These are phyloP conservation scores for Chrysanthemum lavandulifolium DNA, from an alignment of 129 eudicot genomes.

Conservation along the genomic window DNA sequence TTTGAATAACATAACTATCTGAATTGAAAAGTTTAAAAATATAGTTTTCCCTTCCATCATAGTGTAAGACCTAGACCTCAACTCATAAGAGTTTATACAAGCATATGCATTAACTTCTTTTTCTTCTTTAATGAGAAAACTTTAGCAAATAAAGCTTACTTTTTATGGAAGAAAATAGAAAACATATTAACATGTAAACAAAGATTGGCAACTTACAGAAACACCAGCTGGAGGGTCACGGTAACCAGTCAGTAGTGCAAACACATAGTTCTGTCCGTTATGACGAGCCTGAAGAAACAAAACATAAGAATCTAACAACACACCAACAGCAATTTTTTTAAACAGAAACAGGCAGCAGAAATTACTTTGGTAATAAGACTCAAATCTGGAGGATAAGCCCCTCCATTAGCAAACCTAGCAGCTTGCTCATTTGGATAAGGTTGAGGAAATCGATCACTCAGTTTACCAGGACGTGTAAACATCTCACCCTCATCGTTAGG, in stretches of 20 bases:
- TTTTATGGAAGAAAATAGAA: background rate
- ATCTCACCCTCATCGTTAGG: constrained; percentile 97
- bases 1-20: background rate
- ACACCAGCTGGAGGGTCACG: constrained; percentile 98
- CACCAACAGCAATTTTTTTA: background rate
- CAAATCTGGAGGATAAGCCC: constrained; percentile 93
- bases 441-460: constrained; percentile 84
- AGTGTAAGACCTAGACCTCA: background rate
- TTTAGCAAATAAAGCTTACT: background rate
- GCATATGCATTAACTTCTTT: background rate
- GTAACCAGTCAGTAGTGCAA: constrained; percentile 89
- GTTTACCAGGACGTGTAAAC: constrained; percentile 90
- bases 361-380: constrained; percentile 88
- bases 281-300: constrained; percentile 69
- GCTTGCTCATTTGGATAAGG: constrained; percentile 89
- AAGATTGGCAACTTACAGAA: constrained; percentile 43
- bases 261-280: constrained; percentile 89
- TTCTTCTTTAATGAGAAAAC: background rate
- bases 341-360: background rate
- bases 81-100: constrained; percentile 17
- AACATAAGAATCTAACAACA: constrained; percentile 9
- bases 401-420: constrained; percentile 95
- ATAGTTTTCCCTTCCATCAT: background rate
- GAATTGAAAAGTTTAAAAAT: background rate
- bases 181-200: constrained; percentile 1